Percentiles rank a stretch among this genome's conserved stretches.
Conservation (phyloP, 306 rosid species). For the Dicorynia guianensis region DNA sequence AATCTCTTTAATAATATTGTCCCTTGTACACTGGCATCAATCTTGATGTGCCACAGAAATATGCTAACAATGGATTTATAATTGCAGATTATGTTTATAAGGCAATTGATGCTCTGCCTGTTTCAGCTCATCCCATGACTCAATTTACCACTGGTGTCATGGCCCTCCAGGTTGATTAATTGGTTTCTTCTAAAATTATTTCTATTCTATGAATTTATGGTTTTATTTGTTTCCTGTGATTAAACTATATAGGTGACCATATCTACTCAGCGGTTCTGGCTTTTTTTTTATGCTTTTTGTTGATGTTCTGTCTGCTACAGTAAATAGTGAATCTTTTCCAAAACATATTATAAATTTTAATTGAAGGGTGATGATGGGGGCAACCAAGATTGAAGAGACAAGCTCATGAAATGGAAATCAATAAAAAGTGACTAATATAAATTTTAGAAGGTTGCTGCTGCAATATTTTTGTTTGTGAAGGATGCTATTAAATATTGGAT, state of each 20-base stretch:
- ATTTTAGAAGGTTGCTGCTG: neutral
- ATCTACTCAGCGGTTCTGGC: neutral
- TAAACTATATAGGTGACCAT: conserved; percentile 20
- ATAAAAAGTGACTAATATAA: too few relatives aligned
- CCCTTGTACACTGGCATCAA: conserved; percentile 12
- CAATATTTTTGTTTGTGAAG: conserved; percentile 7
- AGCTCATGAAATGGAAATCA: too few relatives aligned
- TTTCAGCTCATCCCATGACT: conserved; percentile 94
- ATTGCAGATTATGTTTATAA: conserved; percentile 86
- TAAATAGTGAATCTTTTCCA: too few relatives aligned
- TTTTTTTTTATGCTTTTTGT: neutral
- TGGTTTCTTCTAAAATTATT: conserved; percentile 31
- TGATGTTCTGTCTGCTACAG: neutral
- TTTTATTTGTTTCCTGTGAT: conserved; percentile 16
- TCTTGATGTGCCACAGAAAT: conserved; percentile 23
- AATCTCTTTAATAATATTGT: neutral
- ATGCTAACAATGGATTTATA: conserved; percentile 30
- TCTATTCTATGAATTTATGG: neutral
- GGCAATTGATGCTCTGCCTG: conserved; percentile 93
- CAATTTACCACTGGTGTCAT: conserved; percentile 92
- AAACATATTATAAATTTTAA: too few relatives aligned
- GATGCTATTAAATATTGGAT: conserved; percentile 21
- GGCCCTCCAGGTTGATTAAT: conserved; percentile 90
- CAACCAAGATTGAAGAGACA: too few relatives aligned
- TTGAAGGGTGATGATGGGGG: too few relatives aligned